phyloP scores from a whole-genome alignment of 495 filamentous ascomycete genomes.

The Talaromyces adpressus region DNA sequence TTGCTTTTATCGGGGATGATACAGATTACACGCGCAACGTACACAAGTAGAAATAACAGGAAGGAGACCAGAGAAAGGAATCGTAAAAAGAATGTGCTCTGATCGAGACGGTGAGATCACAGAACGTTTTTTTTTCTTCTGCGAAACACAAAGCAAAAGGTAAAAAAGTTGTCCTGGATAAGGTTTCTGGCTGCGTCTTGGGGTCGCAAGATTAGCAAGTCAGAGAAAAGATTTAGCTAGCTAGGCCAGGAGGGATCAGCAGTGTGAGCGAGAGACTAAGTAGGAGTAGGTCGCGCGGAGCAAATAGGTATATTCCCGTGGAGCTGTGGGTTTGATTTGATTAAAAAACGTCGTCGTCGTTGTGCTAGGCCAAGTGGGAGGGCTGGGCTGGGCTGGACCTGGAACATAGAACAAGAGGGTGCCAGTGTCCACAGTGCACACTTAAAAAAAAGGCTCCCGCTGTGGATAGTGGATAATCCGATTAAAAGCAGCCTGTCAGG shows the following conservation, averaged over 20 bases:
- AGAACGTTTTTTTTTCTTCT: neutral
- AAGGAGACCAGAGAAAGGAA: slow-evolving; percentile 8
- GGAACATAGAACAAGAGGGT: neutral
- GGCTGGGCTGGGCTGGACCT: neutral
- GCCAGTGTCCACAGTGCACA: neutral
- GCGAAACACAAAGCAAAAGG: neutral
- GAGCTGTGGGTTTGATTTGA: neutral
- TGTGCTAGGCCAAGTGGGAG: neutral
- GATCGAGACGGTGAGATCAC: slow-evolving; percentile 17
- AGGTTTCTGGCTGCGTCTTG: slow-evolving; percentile 9
- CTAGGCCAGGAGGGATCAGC: neutral
- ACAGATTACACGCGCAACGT: neutral
- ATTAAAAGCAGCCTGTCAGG: neutral
- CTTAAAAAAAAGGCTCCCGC: slow-evolving; percentile 7
- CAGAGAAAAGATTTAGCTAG: neutral
- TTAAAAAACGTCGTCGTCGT: neutral
- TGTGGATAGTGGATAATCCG: slow-evolving; percentile 2
- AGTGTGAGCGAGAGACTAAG: neutral
- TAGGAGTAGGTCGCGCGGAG: neutral
- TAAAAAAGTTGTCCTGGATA: slow-evolving; percentile 2
- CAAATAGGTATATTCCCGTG: neutral
- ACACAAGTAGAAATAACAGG: slow-evolving; percentile 8
- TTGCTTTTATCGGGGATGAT: slow-evolving; percentile 1
- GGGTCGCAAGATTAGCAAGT: slow-evolving; percentile 4
- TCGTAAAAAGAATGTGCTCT: slow-evolving; percentile 8